These are phyloP conservation scores for Sporothrix sp. DNA, from an alignment of 2,329 filamentous ascomycete genomes.

Conservation along the genomic window DNA sequence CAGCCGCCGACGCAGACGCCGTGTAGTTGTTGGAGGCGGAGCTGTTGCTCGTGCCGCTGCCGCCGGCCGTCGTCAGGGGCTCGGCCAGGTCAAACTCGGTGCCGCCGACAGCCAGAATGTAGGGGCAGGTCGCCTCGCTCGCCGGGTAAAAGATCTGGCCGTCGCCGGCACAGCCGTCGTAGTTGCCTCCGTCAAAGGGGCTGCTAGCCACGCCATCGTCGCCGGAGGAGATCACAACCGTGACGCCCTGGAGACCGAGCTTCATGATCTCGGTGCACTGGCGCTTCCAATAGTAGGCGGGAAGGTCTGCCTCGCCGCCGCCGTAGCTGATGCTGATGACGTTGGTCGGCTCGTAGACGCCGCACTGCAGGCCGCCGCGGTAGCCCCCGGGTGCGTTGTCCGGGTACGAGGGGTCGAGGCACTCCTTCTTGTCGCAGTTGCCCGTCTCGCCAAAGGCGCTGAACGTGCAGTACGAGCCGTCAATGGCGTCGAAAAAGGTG, in stretches of 20 bases:
- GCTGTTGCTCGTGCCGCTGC: constrained; percentile 2
- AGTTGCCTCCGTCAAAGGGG: constrained; percentile 22
- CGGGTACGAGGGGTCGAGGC: constrained; percentile 40
- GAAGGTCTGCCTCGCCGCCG: constrained; percentile 42
- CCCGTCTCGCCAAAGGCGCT: constrained; percentile 38
- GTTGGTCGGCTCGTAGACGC: constrained; percentile 39
- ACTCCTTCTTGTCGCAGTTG: constrained; percentile 27
- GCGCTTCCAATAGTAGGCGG: constrained; percentile 42
- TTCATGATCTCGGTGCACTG: constrained; percentile 45
- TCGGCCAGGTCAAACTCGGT: constrained; percentile 30
- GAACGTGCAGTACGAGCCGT: constrained; percentile 41
- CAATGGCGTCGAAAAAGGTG: constrained; percentile 38
- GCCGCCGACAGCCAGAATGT: constrained; percentile 41
- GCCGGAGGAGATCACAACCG: constrained; percentile 38
- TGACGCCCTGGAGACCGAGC: constrained; percentile 40
- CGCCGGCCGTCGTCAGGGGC: neutral
- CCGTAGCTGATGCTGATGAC: constrained; percentile 49
- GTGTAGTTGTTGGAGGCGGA: constrained; percentile 8
- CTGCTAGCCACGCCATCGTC: constrained; percentile 35
- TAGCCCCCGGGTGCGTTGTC: constrained; percentile 36
- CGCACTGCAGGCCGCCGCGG: constrained; percentile 32
- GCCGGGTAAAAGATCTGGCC: constrained; percentile 20
- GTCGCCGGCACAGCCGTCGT: constrained; percentile 19
- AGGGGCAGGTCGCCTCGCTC: constrained; percentile 31
- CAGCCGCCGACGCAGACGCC: neutral